Base-by-base conservation (phyloP, 352 stramenopile species). In the Phytopythium litorale region DNA sequence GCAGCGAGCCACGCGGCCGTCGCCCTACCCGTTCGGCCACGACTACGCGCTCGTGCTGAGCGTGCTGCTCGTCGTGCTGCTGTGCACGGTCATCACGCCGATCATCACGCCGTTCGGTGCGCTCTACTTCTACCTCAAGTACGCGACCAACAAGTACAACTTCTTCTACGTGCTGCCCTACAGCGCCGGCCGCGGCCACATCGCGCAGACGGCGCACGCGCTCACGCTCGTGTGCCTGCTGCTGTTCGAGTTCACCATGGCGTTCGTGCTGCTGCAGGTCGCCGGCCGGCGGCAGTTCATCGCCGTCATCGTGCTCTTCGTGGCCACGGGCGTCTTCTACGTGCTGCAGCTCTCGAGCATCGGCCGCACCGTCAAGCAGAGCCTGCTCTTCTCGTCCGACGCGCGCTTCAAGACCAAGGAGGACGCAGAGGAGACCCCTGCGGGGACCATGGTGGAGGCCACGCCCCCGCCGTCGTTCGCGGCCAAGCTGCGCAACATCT, bases 61-160 rank as follows among this genome's bases (percentile, higher is more conserved):
- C 50, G 71, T 92, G 2, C 80, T 94, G 42, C 75, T 92, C 25
- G 81, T 94, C 42, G 70, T 89, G 19, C 33, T 94, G 60, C 71
- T 92, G 11, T 79, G 83, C n/a, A 88, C 79, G 0, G 81, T 91
- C 30, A 85, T 94, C 65, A 90, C 83, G 18, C 85, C 83, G 5
- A 73, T 92, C 61, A 73, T 94, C 57, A 92, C 83, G 18, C 85
- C 79, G 5, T 92, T 94, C 48, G 85, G 81, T 7, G 83, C 82
- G 23, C 60, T 91, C 19, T 94, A 88, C 70, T 94, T 94, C 63
- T 91, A 89, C 62, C 66, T 94, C 66, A 91, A 92, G 60, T 84
- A 74, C 48, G 43, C 52, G 38, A 83, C 79, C 9, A 84, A 74
- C 61, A 94, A 94, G 76, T 94, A 94, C 74, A 92, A 92, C 58